Conservation (phyloP, 768 basidiomycete genomes). For the Tephrocybe rancida region DNA sequence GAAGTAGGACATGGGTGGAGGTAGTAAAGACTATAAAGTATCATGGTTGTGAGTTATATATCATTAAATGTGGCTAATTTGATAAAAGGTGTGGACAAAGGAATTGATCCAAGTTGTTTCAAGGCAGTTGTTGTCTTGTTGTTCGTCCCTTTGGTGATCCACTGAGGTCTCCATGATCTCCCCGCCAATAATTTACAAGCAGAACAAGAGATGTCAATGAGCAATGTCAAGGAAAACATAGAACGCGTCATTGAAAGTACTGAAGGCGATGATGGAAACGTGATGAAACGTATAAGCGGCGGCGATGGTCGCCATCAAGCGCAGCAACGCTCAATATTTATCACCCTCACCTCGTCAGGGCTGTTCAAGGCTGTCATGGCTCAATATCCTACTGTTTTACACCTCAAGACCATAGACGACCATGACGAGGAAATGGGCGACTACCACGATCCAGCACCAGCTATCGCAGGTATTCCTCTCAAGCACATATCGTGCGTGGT, state of each 20-base stretch:
- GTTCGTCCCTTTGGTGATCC: too few species aligned
- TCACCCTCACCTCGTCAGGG: neutral
- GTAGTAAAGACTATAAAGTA: neutral
- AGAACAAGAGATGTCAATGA: neutral
- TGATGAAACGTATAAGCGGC: neutral
- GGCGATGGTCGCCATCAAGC: slow-evolving; percentile 9
- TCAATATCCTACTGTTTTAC: slow-evolving; percentile 9
- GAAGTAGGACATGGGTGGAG: neutral
- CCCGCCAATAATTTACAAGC: neutral
- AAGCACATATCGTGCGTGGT: slow-evolving; percentile 78
- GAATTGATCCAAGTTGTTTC: too few species aligned
- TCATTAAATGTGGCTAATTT: too few species aligned
- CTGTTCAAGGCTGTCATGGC: slow-evolving; percentile 20
- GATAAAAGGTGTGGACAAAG: too few species aligned
- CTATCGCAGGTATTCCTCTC: slow-evolving; percentile 69
- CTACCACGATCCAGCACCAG: slow-evolving; percentile 41
- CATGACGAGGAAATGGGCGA: slow-evolving; percentile 48
- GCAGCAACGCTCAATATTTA: slow-evolving; percentile 11
- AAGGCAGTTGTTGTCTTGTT: too few species aligned
- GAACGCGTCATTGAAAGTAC: neutral
- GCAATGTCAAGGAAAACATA: neutral
- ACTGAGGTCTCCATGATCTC: too few species aligned
- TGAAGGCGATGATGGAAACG: slow-evolving; percentile 9
- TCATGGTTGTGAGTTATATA: neutral
- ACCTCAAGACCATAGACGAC: slow-evolving; percentile 29